Percentiles rank a stretch among this genome's conserved stretches.
Evolutionary conservation across 1,284 basidiomycete genomes (phyloP).

Genomic region (Clitocybe nebularis): DNA sequence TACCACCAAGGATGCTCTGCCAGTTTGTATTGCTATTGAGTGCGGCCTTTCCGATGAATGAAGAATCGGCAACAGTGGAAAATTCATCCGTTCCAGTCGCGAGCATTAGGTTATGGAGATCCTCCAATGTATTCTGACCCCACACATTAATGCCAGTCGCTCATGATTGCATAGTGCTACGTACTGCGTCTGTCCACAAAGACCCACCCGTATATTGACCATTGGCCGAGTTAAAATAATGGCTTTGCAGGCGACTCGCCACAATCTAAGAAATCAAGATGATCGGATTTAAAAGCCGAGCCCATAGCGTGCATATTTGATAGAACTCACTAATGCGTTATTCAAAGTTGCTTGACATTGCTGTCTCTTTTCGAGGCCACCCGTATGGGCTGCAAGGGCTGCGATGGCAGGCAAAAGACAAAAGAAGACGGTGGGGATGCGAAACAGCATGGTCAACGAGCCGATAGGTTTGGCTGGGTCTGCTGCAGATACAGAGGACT

Average conservation of each 20-base stretch:
- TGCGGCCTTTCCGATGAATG: slow-evolving; percentile 40
- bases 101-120: slow-evolving; percentile 52
- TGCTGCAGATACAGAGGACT: too few relatives aligned
- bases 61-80: slow-evolving; percentile 34
- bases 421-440: too few relatives aligned
- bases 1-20: slow-evolving; percentile 37
- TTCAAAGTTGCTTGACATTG: slow-evolving; percentile 32
- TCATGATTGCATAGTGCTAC: slow-evolving; percentile 9
- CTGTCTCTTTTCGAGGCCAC: slow-evolving; percentile 17
- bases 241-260: slow-evolving; percentile 36
- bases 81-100: slow-evolving; percentile 35
- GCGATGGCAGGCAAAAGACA: slow-evolving; percentile 5
- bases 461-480: too few relatives aligned
- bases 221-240: slow-evolving; percentile 33
- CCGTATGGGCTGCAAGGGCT: slow-evolving; percentile 5
- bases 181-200: slow-evolving; percentile 50
- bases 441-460: too few relatives aligned
- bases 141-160: too few relatives aligned
- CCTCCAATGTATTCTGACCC: slow-evolving; percentile 51
- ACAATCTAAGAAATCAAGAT: slow-evolving; percentile 29
- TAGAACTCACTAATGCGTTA: slow-evolving; percentile 25
- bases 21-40: slow-evolving; percentile 36
- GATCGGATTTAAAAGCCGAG: background rate
- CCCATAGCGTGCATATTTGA: too few relatives aligned
- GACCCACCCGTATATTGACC: slow-evolving; percentile 42